Evolutionary conservation across 208 protist species (phyloP).

Genomic region (Crithidia mellificae): DNA sequence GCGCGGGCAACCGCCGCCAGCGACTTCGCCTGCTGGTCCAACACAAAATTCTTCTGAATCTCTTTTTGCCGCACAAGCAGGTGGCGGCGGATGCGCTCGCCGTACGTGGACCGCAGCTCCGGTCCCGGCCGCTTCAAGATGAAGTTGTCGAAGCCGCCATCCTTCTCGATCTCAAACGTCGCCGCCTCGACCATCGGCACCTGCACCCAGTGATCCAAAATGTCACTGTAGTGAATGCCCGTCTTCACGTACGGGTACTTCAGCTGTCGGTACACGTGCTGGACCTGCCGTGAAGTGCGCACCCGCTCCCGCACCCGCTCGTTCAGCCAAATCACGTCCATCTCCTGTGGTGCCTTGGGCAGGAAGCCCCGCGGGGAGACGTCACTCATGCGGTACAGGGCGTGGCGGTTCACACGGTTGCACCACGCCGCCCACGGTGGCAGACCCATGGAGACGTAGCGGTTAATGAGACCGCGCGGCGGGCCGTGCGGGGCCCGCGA

Average conservation of each 20-base stretch:
- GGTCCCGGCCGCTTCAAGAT: constrained; percentile 79
- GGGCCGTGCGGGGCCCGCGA: constrained; percentile 78
- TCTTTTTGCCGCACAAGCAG: constrained; percentile 89
- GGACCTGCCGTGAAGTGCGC: constrained; percentile 83
- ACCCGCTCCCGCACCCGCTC: constrained; percentile 89
- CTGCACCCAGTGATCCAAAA: constrained; percentile 91
- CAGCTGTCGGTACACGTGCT: constrained; percentile 89
- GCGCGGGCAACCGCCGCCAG: constrained; percentile 55
- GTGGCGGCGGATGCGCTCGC: constrained; percentile 86
- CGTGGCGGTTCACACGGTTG: constrained; percentile 80
- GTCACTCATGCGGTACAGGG: constrained; percentile 87
- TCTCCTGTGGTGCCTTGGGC: constrained; percentile 80
- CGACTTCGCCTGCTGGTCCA: constrained; percentile 74
- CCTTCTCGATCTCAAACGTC: constrained; percentile 87
- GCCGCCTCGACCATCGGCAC: constrained; percentile 90
- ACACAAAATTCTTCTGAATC: constrained; percentile 90
- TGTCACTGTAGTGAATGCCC: constrained; percentile 87
- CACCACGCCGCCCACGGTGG: constrained; percentile 92
- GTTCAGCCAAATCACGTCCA: constrained; percentile 93
- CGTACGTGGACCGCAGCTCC: constrained; percentile 88
- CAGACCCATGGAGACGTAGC: constrained; percentile 88
- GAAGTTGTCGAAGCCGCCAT: constrained; percentile 91
- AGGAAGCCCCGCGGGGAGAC: constrained; percentile 73
- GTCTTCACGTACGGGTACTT: constrained; percentile 91
- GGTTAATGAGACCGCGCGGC: constrained; percentile 86